A percentile compares a stretch with the other conserved stretches of the same genome.
Evolutionary conservation across 345 rosid genomes (phyloP).

Genomic region (Dipteronia dyeriana): DNA sequence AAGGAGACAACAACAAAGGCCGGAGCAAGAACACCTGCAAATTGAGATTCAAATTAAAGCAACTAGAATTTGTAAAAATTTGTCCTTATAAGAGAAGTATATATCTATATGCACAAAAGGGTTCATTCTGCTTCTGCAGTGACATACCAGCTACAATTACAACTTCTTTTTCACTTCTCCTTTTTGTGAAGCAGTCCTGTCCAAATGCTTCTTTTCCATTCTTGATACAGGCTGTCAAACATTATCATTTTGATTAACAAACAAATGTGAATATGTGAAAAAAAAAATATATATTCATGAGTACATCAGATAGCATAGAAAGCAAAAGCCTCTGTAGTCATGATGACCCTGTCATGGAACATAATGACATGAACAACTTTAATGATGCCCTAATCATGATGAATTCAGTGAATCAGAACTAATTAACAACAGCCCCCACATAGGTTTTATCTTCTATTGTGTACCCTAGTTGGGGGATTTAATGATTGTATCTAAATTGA

Average conservation of each 20-base stretch:
- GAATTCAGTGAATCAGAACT: slow-evolving; percentile 11
- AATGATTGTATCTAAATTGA: neutral
- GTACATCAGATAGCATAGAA: neutral
- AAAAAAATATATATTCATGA: neutral
- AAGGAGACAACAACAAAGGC: slow-evolving; percentile 48
- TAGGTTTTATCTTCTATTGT: neutral
- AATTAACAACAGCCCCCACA: neutral
- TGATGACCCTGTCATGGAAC: neutral
- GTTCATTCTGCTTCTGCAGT: neutral
- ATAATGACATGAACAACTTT: neutral
- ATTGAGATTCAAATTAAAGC: neutral
- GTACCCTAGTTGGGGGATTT: neutral
- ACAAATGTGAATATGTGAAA: slow-evolving; percentile 1
- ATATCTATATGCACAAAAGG: neutral
- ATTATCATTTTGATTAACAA: slow-evolving; percentile 8
- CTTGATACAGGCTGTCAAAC: slow-evolving; percentile 57
- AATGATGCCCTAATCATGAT: slow-evolving; percentile 6
- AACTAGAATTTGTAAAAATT: neutral
- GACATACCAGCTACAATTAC: slow-evolving; percentile 61
- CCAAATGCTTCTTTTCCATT: slow-evolving; percentile 56
- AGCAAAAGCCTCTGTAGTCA: neutral
- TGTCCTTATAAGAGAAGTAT: too few relatives aligned
- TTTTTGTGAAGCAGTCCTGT: slow-evolving; percentile 41
- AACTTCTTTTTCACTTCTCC: slow-evolving; percentile 40
- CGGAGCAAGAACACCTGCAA: slow-evolving; percentile 56